Evolutionary conservation across 2,329 filamentous ascomycete genomes (phyloP), one percentile per base, ranked within the genome.

Genomic region (Ceratocystis diversiconidia): DNA sequence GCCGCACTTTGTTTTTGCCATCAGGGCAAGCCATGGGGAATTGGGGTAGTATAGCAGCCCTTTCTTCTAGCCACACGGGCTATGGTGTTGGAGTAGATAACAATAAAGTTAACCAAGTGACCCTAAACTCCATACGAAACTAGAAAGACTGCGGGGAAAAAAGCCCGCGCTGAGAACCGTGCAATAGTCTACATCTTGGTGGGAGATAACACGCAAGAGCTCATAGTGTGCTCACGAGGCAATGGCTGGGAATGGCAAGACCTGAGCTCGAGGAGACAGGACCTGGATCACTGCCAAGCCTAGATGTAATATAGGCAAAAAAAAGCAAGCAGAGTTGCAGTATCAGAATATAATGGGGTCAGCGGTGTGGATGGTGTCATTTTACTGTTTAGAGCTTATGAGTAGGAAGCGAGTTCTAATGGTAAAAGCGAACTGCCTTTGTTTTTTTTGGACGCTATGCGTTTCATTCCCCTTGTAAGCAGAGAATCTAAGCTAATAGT

Each of bases 401-500:
- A 22, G 55, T 1, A 59, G 28, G 55, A 59, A 4, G 7, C 48
- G 25, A 52, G 48, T 12, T 52, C 10, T 25, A 15, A 19, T 5
- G 12, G 17, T 15, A 19, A 59, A 59, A 36, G 28, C 6, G 17
- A 59, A 2, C 17, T 19, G 17, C 17, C n/a, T 59, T 30, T 57
- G 2, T 22, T n/a, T 28, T 10, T 25, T 25, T 25, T 5, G 25
- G 22, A 59, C 8, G 17, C 32, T 32, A 19, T 59, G 55, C 17
- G 55, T 59, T 59, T 59, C 55, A 36, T 59, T 59, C 28, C 55
- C 55, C 55, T 59, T 59, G 55, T 59, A 32, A 59, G 28, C 28
- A 36, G 28, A 10, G 22, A 59, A 59, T 59, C 1, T 17, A 59
- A 17, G 55, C 30, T 59, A 19, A 30, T 0, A 32, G 5, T 19